Evolutionary conservation across 257 asterid species (phyloP), one percentile per base, ranked within the genome.

Genomic region (Striga asiatica): DNA sequence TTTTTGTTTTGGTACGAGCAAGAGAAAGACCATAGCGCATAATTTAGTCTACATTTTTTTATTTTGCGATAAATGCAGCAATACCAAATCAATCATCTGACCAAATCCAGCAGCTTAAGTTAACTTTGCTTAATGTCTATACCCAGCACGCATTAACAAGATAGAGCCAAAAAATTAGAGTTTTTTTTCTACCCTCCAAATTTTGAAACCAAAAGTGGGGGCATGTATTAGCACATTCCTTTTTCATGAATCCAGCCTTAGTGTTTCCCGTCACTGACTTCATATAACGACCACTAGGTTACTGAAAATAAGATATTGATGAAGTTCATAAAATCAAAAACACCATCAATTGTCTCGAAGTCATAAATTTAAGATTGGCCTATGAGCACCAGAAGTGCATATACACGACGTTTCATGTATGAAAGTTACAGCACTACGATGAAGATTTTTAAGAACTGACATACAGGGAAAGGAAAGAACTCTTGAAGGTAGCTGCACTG

Each of bases 21-120:
- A 0, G 21, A 13, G 43, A 17, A 17, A 35, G 58, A 19, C 1
- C 31, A 8, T 12, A 10, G 34, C 19, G 3, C 12, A 5, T 7
- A 54, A 54, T n/a, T 24, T 25, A 2, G 37, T 25, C 17, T 20
- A 49, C 27, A 50, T 49, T 49, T 32, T 57, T 19, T 20, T 35
- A 8, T 38, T 49, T 13, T 66, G 60, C 65, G 29, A 50, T 50
- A 66, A 65, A 29, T n/a, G n/a, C n/a, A n/a, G n/a, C n/a, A n/a
- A n/a, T n/a, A n/a, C n/a, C n/a, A 58, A 58, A 19, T 27, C 42
- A 42, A 25, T 18, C 25, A n/a, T 20, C 37, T 16, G 28, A 50
- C 52, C 48, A 52, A 16, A 22, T 9, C 13, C 43, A 27, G 45
- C 37, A 39, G 35, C 23, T 8, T 6, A 28, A 17, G 22, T 28